Evolutionary conservation across 345 rosid species (phyloP).

Genomic region (Hypericum androsaemum): DNA sequence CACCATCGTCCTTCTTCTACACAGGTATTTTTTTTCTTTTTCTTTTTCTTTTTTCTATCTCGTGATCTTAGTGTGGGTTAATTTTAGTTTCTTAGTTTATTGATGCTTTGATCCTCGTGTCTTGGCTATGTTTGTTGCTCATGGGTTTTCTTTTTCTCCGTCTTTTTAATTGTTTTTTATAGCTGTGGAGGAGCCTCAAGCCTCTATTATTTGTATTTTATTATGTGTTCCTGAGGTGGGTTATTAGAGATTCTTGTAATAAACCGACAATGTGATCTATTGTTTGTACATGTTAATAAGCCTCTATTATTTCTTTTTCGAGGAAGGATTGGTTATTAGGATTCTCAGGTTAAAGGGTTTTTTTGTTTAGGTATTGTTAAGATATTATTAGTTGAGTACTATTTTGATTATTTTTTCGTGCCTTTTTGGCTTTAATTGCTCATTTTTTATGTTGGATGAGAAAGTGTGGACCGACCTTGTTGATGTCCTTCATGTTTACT

Average conservation of each 20-base stretch:
- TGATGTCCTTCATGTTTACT: conserved; percentile 30
- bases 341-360: too few species aligned
- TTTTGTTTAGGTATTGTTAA: too few species aligned
- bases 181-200: background rate
- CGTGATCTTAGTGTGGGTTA: background rate
- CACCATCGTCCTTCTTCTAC: background rate
- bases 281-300: too few species aligned
- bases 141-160: background rate
- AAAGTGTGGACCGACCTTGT: conserved; percentile 16
- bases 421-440: conserved; percentile 7
- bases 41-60: background rate
- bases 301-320: too few species aligned
- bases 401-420: too few species aligned
- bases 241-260: too few species aligned
- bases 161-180: conserved; percentile 2
- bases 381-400: too few species aligned
- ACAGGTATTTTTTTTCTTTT: conserved; percentile 10
- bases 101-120: conserved; percentile 11
- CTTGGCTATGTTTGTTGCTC: conserved; percentile 1
- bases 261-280: too few species aligned
- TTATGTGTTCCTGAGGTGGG: too few species aligned
- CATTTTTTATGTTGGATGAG: conserved; percentile 21
- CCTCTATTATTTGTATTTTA: too few species aligned
- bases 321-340: too few species aligned
- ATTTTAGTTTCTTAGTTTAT: conserved; percentile 2